Evolutionary conservation across 495 filamentous ascomycete species (phyloP).

Genomic region (Annulohypoxylon maeteangense): DNA sequence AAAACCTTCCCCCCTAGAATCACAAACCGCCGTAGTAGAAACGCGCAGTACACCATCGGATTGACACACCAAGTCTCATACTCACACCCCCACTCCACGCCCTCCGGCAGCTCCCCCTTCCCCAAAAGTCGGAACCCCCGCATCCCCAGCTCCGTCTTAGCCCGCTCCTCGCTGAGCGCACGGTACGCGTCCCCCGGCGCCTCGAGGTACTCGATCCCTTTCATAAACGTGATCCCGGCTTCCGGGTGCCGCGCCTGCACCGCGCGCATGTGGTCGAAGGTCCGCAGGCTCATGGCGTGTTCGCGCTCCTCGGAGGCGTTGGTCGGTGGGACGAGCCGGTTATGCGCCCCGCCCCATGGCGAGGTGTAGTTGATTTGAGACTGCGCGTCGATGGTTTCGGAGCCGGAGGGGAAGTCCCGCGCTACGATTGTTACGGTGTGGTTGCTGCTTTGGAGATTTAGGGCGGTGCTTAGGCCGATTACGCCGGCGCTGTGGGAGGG

Average conservation of each 20-base stretch:
- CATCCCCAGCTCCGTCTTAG: constrained; percentile 55
- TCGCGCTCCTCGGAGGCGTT: constrained; percentile 50
- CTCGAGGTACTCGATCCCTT: constrained; percentile 71
- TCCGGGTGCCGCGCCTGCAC: constrained; percentile 54
- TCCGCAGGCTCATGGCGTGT: constrained; percentile 60
- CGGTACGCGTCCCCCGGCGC: constrained; percentile 52
- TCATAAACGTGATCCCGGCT: constrained; percentile 63
- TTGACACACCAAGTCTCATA: constrained; percentile 70
- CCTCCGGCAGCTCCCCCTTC: constrained; percentile 55
- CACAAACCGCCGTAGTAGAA: constrained; percentile 64
- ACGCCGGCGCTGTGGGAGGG: constrained; percentile 65
- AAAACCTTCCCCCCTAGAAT: constrained; percentile 60
- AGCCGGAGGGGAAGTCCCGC: constrained; percentile 64
- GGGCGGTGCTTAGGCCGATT: constrained; percentile 65
- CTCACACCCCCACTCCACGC: constrained; percentile 64
- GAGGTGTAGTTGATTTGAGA: constrained; percentile 70
- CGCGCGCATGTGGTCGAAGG: constrained; percentile 62
- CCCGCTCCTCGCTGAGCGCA: constrained; percentile 44
- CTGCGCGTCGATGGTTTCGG: constrained; percentile 52
- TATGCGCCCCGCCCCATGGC: constrained; percentile 73
- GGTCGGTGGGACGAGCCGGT: constrained; percentile 64
- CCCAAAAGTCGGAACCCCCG: constrained; percentile 56
- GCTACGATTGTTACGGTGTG: constrained; percentile 65
- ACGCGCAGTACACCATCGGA: constrained; percentile 69
- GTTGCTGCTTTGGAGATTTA: constrained; percentile 59